A percentile compares a stretch with the other conserved stretches of the same genome.
These are phyloP conservation scores for Fonsecaea erecta DNA, from an alignment of 2,329 filamentous ascomycete species.

Conservation along the genomic window DNA sequence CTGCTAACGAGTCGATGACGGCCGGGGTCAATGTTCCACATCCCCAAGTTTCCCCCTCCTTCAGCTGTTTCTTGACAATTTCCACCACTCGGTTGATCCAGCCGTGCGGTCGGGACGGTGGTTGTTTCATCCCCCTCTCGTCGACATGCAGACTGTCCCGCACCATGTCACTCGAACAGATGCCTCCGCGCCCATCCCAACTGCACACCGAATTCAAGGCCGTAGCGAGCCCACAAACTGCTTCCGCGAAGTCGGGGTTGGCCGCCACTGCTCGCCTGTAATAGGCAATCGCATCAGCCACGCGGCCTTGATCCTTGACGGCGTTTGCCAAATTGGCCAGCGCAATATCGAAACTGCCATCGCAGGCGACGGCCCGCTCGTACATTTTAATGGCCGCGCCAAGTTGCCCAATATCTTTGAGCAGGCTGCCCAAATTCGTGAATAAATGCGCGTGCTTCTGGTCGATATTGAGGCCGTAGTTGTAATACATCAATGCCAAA, in stretches of 20 bases:
- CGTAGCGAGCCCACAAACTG: slow-evolving; percentile 92
- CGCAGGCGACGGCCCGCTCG: slow-evolving; percentile 87
- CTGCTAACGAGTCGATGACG: slow-evolving; percentile 57
- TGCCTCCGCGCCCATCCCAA: slow-evolving; percentile 87
- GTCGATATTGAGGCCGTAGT: slow-evolving; percentile 88
- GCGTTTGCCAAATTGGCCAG: slow-evolving; percentile 96
- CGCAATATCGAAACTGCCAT: slow-evolving; percentile 95
- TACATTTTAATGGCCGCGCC: slow-evolving; percentile 96
- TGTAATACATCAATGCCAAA: slow-evolving; percentile 89
- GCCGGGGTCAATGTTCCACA: slow-evolving; percentile 65
- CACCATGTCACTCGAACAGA: slow-evolving; percentile 71
- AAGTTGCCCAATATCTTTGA: slow-evolving; percentile 95
- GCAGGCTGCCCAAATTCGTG: slow-evolving; percentile 90
- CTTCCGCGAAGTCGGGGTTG: slow-evolving; percentile 96
- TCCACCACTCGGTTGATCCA: slow-evolving; percentile 89
- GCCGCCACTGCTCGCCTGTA: slow-evolving; percentile 87
- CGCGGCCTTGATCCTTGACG: slow-evolving; percentile 92
- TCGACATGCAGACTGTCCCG: slow-evolving; percentile 94
- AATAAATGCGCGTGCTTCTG: slow-evolving; percentile 91
- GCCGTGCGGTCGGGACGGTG: slow-evolving; percentile 71
- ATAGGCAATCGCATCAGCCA: slow-evolving; percentile 88
- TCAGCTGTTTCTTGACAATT: slow-evolving; percentile 86
- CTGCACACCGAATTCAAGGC: slow-evolving; percentile 95
- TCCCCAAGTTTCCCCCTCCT: slow-evolving; percentile 86
- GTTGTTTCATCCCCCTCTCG: slow-evolving; percentile 77